Percentiles rank a stretch among this genome's conserved stretches.
Conservation (phyloP, 1,284 basidiomycete species). For the Ceratobasidium papillatum region DNA sequence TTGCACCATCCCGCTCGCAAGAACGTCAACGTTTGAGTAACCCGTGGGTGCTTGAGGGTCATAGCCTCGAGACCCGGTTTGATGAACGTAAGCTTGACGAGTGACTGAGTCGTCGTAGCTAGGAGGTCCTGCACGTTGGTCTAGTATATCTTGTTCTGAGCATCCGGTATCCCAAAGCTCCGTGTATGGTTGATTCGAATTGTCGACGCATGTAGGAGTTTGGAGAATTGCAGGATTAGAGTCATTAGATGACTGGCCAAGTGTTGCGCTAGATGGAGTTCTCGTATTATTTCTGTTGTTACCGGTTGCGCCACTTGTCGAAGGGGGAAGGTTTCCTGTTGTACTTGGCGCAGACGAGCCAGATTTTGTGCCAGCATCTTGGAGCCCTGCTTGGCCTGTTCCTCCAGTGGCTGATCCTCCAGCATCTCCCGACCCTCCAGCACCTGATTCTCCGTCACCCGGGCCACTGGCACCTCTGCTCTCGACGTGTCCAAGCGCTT, state of each 20-base stretch:
- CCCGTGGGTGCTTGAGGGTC: neutral
- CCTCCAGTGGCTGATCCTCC: neutral
- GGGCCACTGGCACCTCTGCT: neutral
- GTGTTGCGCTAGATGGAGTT: neutral
- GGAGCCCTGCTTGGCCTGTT: neutral
- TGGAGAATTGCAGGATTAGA: neutral
- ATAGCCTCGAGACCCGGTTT: no score
- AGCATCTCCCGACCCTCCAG: neutral
- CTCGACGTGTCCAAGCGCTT: neutral
- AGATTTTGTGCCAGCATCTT: neutral
- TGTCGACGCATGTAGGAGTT: neutral
- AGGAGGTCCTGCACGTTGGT: neutral
- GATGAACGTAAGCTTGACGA: neutral
- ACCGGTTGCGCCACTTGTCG: neutral
- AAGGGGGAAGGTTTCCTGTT: neutral
- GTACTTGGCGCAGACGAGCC: neutral
- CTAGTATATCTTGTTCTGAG: neutral
- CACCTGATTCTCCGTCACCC: slow-evolving; percentile 2
- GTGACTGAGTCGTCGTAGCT: neutral
- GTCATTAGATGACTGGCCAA: neutral
- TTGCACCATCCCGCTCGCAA: neutral
- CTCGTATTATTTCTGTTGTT: neutral
- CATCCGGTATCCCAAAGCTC: neutral
- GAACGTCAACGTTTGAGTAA: neutral
- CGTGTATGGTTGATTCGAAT: neutral